Base-by-base conservation (phyloP, 2,329 filamentous ascomycete genomes). In the Lachnellula suecica region DNA sequence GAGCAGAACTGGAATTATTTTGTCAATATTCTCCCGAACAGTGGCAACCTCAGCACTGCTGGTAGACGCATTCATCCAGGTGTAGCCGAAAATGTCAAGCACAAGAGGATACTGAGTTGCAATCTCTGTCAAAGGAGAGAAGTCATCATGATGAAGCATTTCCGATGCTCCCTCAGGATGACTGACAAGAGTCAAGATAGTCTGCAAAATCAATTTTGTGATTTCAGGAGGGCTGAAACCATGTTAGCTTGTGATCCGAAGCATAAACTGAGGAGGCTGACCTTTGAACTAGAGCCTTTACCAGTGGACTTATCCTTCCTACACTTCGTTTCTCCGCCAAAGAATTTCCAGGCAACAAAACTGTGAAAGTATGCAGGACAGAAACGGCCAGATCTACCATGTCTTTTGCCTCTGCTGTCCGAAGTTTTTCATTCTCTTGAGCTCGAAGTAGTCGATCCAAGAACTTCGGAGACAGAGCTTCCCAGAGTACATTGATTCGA, bases 341-440 rank as follows among this genome's bases (percentile, higher is more conserved):
- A 4, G 71, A 71, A 3, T 72, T 68, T 4, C 75, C 72, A 0
- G 84, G 78, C 4, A 88, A 69, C 10, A 88, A 68, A 7, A 76
- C 70, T 1, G 78, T 70, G 63, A 89, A 88, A 0, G 79, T 82
- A 63, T 87, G 80, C 5, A 88, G 65, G 11, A 89, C 78, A 25
- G 80, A 79, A 3, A 86, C 79, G 3, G 79, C 82, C 13, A 88
- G 71, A 59, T 83, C 79, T 9, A 86, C 71, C 82, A 88, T 86
- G 54, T 83, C 76, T 53, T 72, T 78, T 11, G 77, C 72, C 55
- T 85, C 74, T 20, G 73, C 17, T 46, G 62, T 63, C n/a, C 54
- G 62, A 47, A 66, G 47, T 47, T 67, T 69, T 13, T 62, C 60
- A 55, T 57, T 64, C 3, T 73, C 74, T 24, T 79, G 77, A 0